Evolutionary conservation across 2,329 filamentous ascomycete genomes (phyloP).

Genomic region (Ophiostoma tasmaniense): DNA sequence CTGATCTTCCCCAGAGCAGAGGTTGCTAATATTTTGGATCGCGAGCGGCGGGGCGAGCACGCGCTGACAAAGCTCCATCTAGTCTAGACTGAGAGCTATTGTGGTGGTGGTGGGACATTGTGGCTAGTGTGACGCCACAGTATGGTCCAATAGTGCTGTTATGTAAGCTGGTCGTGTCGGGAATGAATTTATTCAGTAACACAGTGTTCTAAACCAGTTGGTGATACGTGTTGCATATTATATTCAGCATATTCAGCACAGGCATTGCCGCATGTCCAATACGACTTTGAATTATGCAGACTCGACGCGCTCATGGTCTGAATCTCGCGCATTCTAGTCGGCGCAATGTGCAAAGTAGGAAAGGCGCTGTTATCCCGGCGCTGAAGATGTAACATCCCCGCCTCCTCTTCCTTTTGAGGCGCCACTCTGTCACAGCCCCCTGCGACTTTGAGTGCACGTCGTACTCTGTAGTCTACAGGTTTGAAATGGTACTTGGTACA

Average conservation of each 20-base stretch:
- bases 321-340: slow-evolving; percentile 3
- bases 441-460: not conserved
- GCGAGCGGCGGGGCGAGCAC: not conserved
- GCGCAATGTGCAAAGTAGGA: slow-evolving; percentile 18
- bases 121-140: not conserved
- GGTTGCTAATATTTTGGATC: slow-evolving; percentile 4
- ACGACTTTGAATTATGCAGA: not conserved
- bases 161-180: not conserved
- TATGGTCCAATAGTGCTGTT: not conserved
- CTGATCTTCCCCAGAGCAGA: not conserved
- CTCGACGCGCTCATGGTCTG: not conserved
- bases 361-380: slow-evolving; percentile 14
- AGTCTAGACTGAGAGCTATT: not conserved
- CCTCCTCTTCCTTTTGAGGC: slow-evolving; percentile 2
- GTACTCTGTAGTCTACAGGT: too few species aligned
- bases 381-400: slow-evolving; percentile 14
- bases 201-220: too few species aligned
- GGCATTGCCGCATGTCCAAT: not conserved
- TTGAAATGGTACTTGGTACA: not conserved
- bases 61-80: not conserved
- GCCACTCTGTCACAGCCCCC: slow-evolving; percentile 8
- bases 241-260: not conserved
- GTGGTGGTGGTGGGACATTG: not conserved
- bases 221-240: too few species aligned
- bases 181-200: too few species aligned